Evolutionary conservation across 2,329 filamentous ascomycete species (phyloP), one percentile per base, ranked within the genome.

Genomic region (Aspergillus nomiae): DNA sequence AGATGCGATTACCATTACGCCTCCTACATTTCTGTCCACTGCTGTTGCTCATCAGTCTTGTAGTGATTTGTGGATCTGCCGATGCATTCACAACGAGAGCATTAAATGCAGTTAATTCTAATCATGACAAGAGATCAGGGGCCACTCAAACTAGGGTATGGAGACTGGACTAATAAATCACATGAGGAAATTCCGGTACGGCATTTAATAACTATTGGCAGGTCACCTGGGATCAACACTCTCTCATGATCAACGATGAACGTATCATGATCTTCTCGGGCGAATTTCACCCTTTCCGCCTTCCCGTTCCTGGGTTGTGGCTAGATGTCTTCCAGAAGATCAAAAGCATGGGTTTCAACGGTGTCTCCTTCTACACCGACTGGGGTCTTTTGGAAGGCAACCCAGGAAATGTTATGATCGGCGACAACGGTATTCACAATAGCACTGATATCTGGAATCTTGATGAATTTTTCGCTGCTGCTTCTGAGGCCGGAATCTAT

Each of bases 311-410:
- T 1, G 79, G 80, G 55, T 80, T 90, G 4, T 88, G 89, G 81
- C 80, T 90, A 2, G 91, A 94, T 66, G 74, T 94, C 1, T 90
- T 95, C 68, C 89, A 94, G 71, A 95, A 95, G 76, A 87, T 94
- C 73, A 92, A 90, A 75, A 88, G 90, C 0, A 79, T 92, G 11
- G 92, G 92, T 0, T 93, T 91, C 76, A 92, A 89, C 67, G 85
- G 86, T 43, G 89, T 92, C 0, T 92, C 89, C 0, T 92, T 93
- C 74, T 94, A 60, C 30, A 19, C 28, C 12, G 41, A 56, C 8
- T 60, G 51, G 41, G 59, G 30, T 3, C 38, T 60, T 28, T 41
- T 54, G 3, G 91, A 94, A 73, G 90, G 89, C 0, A 87, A 88
- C 63, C 86, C 82, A 1, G 91, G 90, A 1, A 80, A 86, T 2